Conservation (phyloP, 2,329 filamentous ascomycete genomes). For the Fusarium devonianum region DNA sequence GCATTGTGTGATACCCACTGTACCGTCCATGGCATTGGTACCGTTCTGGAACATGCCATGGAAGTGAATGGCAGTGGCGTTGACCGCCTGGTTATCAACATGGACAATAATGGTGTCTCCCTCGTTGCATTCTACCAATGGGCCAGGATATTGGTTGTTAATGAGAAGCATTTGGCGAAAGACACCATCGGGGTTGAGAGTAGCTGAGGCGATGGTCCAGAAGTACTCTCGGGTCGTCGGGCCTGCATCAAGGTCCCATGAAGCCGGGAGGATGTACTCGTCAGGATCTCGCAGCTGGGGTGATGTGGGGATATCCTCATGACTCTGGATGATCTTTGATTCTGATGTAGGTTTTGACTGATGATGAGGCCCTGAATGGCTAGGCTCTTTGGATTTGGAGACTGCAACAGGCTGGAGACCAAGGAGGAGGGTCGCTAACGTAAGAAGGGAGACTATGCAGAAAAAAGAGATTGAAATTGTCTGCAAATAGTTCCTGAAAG, state of each 20-base stretch:
- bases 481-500: no score
- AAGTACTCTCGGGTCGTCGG: constrained; percentile 63
- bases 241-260: constrained; percentile 62
- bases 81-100: constrained; percentile 22
- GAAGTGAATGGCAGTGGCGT: constrained; percentile 38
- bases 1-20: constrained; percentile 35
- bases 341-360: neutral
- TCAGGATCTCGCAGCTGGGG: constrained; percentile 45
- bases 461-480: no score
- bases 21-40: constrained; percentile 36
- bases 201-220: constrained; percentile 66
- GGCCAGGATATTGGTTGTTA: constrained; percentile 39
- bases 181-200: constrained; percentile 67
- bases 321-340: constrained; percentile 23
- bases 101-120: constrained; percentile 38
- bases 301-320: constrained; percentile 33
- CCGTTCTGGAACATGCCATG: constrained; percentile 33
- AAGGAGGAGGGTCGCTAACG: constrained; percentile 33
- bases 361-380: constrained; percentile 7
- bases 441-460: constrained; percentile 41
- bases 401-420: constrained; percentile 4
- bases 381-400: neutral
- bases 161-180: constrained; percentile 67
- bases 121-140: constrained; percentile 43
- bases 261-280: constrained; percentile 64